phyloP scores from a whole-genome alignment of 345 rosid species.

The Excoecaria cochinchinensis region DNA sequence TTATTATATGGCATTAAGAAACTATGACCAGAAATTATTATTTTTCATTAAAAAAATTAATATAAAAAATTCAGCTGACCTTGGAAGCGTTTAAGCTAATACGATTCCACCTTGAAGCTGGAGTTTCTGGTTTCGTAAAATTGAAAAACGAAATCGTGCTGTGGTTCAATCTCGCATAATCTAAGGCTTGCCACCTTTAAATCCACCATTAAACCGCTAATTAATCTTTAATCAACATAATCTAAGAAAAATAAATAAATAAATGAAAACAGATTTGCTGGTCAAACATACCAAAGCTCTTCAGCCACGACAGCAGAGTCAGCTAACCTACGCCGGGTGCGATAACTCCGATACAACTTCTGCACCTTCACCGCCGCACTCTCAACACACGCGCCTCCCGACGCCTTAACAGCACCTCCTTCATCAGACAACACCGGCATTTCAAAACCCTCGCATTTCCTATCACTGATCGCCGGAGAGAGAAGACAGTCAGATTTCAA shows the following conservation, averaged over 20 bases:
- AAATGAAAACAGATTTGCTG: background rate
- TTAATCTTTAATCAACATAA: slow-evolving; percentile 5
- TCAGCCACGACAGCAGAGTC: slow-evolving; percentile 90
- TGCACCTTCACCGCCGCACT: slow-evolving; percentile 61
- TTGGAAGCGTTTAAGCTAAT: slow-evolving; percentile 70
- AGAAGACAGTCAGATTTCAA: background rate
- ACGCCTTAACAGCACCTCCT: background rate
- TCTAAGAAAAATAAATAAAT: background rate
- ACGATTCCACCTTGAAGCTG: slow-evolving; percentile 80
- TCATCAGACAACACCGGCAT: background rate
- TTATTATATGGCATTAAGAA: background rate
- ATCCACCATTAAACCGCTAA: slow-evolving; percentile 8
- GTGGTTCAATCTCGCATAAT: slow-evolving; percentile 66
- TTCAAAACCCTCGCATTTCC: background rate
- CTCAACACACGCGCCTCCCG: slow-evolving; percentile 16
- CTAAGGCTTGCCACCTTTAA: slow-evolving; percentile 83
- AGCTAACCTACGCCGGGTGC: slow-evolving; percentile 85
- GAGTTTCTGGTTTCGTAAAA: slow-evolving; percentile 63
- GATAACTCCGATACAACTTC: slow-evolving; percentile 85
- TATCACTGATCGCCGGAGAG: background rate
- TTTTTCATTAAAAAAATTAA: background rate
- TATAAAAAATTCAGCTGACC: slow-evolving; percentile 34
- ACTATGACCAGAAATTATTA: no score
- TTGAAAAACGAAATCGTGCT: slow-evolving; percentile 83
- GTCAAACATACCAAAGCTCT: slow-evolving; percentile 63